phyloP scores from a whole-genome alignment of 2,329 filamentous ascomycete genomes.

The Metarhizium guizhouense region DNA sequence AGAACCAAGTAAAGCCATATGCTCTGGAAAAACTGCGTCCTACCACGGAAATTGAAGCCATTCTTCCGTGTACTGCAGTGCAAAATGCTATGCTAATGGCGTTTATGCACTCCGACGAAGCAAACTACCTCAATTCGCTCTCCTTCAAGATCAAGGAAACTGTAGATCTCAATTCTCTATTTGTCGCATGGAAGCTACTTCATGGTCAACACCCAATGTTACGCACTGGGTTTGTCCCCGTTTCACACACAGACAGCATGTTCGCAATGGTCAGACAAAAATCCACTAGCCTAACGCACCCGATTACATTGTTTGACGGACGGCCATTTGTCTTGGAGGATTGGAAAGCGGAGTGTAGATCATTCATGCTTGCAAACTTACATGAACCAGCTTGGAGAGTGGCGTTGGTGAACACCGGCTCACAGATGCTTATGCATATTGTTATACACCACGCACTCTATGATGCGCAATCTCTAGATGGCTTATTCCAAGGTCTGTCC shows the following conservation, averaged over 20 bases:
- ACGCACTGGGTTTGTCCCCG: constrained; percentile 60
- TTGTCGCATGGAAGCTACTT: constrained; percentile 50
- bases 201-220: constrained; percentile 58
- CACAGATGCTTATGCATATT: constrained; percentile 29
- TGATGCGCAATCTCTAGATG: constrained; percentile 65
- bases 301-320: constrained; percentile 7
- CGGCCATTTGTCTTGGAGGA: constrained; percentile 19
- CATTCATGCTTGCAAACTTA: constrained; percentile 31
- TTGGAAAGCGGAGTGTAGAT: constrained; percentile 28
- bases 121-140: constrained; percentile 69
- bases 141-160: constrained; percentile 38
- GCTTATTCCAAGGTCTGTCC: constrained; percentile 53
- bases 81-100: constrained; percentile 74
- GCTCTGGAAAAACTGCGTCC: constrained; percentile 14
- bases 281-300: constrained; percentile 1
- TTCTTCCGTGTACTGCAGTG: constrained; percentile 71
- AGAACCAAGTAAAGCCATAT: constrained; percentile 18
- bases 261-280: constrained; percentile 68
- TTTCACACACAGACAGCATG: constrained; percentile 49
- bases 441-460: constrained; percentile 74
- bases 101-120: constrained; percentile 57
- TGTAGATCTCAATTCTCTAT: constrained; percentile 32
- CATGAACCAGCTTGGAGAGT: constrained; percentile 56
- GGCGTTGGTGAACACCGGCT: constrained; percentile 29
- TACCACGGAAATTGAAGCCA: constrained; percentile 36